Percentiles rank a stretch among this genome's conserved stretches.
phyloP scores from a whole-genome alignment of 176 grass and related monocot genomes.

The Luzula sylvatica region DNA sequence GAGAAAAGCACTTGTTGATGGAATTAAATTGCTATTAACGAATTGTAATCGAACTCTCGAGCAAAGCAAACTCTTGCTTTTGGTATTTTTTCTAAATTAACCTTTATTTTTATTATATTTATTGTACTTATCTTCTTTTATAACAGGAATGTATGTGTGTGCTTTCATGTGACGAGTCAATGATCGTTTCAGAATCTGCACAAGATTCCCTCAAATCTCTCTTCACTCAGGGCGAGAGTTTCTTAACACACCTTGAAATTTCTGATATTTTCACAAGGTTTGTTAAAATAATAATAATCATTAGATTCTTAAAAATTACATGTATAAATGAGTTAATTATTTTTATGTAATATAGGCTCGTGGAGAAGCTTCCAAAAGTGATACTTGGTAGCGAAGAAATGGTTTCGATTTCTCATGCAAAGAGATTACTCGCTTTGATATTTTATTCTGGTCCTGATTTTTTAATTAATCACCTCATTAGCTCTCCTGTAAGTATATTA shows the following conservation, averaged over 20 bases:
- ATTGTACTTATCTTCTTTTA: slow-evolving; percentile 29
- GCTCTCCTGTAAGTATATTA: slow-evolving; percentile 50
- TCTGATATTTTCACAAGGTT: slow-evolving; percentile 87
- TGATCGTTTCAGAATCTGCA: slow-evolving; percentile 58
- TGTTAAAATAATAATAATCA: slow-evolving; percentile 9
- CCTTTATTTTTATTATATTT: slow-evolving; percentile 5
- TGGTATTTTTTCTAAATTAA: slow-evolving; percentile 29
- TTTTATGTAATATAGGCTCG: slow-evolving; percentile 47
- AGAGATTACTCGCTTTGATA: slow-evolving; percentile 63
- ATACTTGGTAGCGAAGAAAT: slow-evolving; percentile 76
- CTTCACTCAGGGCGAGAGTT: slow-evolving; percentile 39
- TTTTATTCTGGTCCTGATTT: slow-evolving; percentile 82
- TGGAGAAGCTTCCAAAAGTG: slow-evolving; percentile 59
- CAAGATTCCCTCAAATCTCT: slow-evolving; percentile 58
- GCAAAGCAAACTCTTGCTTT: slow-evolving; percentile 72
- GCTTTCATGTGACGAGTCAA: slow-evolving; percentile 56
- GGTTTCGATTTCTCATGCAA: slow-evolving; percentile 66
- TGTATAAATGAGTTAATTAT: slow-evolving; percentile 20
- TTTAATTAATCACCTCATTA: slow-evolving; percentile 63
- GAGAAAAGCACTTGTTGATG: slow-evolving; percentile 60
- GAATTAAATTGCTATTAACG: slow-evolving; percentile 53
- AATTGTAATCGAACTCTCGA: slow-evolving; percentile 47
- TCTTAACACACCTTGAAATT: slow-evolving; percentile 64
- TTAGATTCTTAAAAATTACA: slow-evolving; percentile 27
- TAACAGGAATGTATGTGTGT: slow-evolving; percentile 84